Evolutionary conservation across 805 yeast genomes (phyloP).

Genomic region (Yarrowia divulgata): DNA sequence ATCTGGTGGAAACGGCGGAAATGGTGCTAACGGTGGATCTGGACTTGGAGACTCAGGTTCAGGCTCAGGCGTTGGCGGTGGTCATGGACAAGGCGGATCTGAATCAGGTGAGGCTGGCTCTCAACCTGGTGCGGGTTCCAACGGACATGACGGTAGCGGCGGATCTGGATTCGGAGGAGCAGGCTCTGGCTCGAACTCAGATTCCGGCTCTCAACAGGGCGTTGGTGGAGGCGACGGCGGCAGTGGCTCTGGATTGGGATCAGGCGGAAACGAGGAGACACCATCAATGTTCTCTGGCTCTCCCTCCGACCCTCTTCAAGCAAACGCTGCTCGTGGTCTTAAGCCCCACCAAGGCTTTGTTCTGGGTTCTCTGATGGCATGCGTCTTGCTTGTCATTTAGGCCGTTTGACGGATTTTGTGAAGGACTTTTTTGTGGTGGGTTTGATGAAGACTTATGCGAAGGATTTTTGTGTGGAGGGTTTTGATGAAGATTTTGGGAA

Average conservation of each 20-base stretch:
- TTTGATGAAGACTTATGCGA: neutral
- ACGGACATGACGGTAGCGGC: neutral
- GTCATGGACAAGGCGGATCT: neutral
- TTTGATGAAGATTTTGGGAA: constrained; percentile 10
- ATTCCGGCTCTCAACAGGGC: neutral
- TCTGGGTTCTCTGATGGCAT: neutral
- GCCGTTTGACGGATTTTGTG: constrained; percentile 3
- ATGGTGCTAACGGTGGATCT: too few relatives aligned
- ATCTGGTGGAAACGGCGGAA: too few relatives aligned
- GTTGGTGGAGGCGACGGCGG: constrained; percentile 1
- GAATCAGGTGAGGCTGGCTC: neutral
- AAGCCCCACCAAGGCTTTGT: constrained; percentile 12
- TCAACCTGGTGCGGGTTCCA: neutral
- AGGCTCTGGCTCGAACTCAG: constrained; percentile 2
- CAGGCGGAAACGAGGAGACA: neutral
- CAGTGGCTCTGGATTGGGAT: neutral
- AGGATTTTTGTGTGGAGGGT: constrained; percentile 2
- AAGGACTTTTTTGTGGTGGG: constrained; percentile 7
- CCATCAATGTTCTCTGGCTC: neutral
- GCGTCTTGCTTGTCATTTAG: neutral
- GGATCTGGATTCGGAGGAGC: constrained; percentile 11
- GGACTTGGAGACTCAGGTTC: neutral
- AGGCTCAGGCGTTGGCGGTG: neutral
- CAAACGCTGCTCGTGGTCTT: neutral
- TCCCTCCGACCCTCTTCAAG: neutral